Conservation (phyloP, 108 stramenopile genomes). For the Cyclotella baltica region DNA sequence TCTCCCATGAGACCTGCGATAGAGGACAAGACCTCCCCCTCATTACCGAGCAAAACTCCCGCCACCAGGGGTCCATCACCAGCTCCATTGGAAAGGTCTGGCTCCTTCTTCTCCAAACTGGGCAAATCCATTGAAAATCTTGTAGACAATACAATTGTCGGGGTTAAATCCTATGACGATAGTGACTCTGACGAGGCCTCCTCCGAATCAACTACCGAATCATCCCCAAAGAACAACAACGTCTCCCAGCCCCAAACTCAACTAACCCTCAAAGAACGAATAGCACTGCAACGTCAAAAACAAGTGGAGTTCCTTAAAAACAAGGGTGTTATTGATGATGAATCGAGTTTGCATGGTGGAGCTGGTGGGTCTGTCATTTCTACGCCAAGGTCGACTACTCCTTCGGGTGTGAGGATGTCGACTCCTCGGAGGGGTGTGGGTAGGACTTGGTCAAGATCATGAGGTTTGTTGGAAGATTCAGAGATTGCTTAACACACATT, state of each 20-base stretch:
- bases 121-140: constrained; percentile 46
- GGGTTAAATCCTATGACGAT: constrained; percentile 29
- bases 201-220: constrained; percentile 40
- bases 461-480: neutral
- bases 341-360: constrained; percentile 44
- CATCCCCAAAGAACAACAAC: neutral
- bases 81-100: constrained; percentile 15
- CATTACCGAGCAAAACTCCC: constrained; percentile 12
- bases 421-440: constrained; percentile 23
- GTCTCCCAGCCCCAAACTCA: constrained; percentile 8
- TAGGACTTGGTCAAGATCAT: constrained; percentile 17
- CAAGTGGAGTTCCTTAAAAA: constrained; percentile 82
- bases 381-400: constrained; percentile 8
- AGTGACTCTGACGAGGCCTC: constrained; percentile 43
- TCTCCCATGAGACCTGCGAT: constrained; percentile 27
- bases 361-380: constrained; percentile 30
- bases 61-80: constrained; percentile 4
- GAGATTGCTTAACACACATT: neutral
- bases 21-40: neutral
- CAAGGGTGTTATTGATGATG: constrained; percentile 75
- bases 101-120: constrained; percentile 52
- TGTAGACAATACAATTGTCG: constrained; percentile 56
- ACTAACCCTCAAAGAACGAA: constrained; percentile 71
- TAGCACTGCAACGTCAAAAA: constrained; percentile 68
- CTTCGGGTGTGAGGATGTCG: neutral